phyloP scores from a whole-genome alignment of 768 basidiomycete species.

The Termitomyces sp. region DNA sequence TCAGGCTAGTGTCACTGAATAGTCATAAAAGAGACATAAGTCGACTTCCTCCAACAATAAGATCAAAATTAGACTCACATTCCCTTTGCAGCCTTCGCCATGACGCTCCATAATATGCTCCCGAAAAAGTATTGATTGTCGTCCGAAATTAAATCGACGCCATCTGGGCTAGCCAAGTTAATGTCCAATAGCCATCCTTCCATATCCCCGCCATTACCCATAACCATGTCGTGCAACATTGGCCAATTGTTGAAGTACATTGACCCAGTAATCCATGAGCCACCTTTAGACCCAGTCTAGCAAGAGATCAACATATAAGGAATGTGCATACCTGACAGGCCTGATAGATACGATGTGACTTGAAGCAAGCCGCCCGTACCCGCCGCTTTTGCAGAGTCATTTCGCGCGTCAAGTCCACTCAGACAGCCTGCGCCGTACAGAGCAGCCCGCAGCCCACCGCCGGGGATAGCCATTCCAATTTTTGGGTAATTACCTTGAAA shows the following conservation, averaged over 20 bases:
- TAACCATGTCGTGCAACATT: constrained; percentile 47
- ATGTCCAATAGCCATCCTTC: constrained; percentile 55
- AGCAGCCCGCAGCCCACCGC: constrained; percentile 66
- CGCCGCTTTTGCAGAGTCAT: constrained; percentile 44
- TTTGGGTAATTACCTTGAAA: constrained; percentile 40
- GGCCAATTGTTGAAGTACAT: constrained; percentile 64
- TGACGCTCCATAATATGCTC: constrained; percentile 46
- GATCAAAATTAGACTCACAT: constrained; percentile 35
- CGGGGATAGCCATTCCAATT: constrained; percentile 62
- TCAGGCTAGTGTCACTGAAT: constrained; percentile 54
- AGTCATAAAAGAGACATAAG: not conserved
- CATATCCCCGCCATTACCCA: constrained; percentile 43
- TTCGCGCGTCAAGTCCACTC: constrained; percentile 55
- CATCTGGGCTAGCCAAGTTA: constrained; percentile 48
- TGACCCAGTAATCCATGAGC: constrained; percentile 65
- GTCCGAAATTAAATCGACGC: constrained; percentile 36
- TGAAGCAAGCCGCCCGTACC: constrained; percentile 69
- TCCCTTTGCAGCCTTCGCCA: constrained; percentile 47
- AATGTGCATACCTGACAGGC: constrained; percentile 48
- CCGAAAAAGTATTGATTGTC: constrained; percentile 49
- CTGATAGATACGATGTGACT: constrained; percentile 63
- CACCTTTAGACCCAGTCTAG: constrained; percentile 30
- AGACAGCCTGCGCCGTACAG: constrained; percentile 59
- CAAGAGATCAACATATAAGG: not conserved
- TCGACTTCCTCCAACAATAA: not conserved